phyloP scores from a whole-genome alignment of 176 grass and related monocot genomes.

The Elaeis guineensis region DNA sequence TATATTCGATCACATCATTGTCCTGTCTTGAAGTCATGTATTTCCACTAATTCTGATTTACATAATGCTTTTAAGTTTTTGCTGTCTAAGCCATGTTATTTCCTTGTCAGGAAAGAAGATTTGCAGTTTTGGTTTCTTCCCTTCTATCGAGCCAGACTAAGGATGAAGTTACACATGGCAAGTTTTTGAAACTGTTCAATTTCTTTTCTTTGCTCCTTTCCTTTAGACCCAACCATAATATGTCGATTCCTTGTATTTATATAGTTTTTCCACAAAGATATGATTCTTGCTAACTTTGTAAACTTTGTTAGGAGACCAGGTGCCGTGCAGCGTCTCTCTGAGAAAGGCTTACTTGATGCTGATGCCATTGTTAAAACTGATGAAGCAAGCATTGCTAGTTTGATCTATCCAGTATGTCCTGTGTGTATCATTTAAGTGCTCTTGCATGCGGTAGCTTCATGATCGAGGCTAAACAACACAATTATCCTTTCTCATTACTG shows the following conservation, averaged over 20 bases:
- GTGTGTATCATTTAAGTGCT: slow-evolving; percentile 10
- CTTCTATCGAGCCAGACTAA: slow-evolving; percentile 96
- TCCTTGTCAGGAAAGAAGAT: slow-evolving; percentile 62
- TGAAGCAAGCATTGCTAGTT: slow-evolving; percentile 50
- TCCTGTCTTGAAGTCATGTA: neutral
- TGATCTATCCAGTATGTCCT: slow-evolving; percentile 85
- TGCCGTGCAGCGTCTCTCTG: slow-evolving; percentile 70
- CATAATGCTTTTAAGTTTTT: neutral
- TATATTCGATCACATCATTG: no score
- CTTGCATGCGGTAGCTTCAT: no score
- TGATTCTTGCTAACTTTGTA: slow-evolving; percentile 27
- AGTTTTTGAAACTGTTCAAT: slow-evolving; percentile 2
- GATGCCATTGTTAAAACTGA: slow-evolving; percentile 69
- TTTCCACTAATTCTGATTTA: neutral
- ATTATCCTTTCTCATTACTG: no score
- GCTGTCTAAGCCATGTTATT: neutral
- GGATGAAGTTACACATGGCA: slow-evolving; percentile 96
- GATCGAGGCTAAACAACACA: no score
- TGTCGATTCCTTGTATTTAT: slow-evolving; percentile 4
- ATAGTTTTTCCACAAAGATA: slow-evolving; percentile 9
- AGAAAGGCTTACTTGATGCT: slow-evolving; percentile 72
- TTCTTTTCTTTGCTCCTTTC: slow-evolving; percentile 7
- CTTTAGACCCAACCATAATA: neutral
- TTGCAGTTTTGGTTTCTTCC: slow-evolving; percentile 75
- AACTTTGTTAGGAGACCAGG: slow-evolving; percentile 43